Base-by-base conservation (phyloP, 2,329 filamentous ascomycete genomes). In the Paecilomyces fulvus region DNA sequence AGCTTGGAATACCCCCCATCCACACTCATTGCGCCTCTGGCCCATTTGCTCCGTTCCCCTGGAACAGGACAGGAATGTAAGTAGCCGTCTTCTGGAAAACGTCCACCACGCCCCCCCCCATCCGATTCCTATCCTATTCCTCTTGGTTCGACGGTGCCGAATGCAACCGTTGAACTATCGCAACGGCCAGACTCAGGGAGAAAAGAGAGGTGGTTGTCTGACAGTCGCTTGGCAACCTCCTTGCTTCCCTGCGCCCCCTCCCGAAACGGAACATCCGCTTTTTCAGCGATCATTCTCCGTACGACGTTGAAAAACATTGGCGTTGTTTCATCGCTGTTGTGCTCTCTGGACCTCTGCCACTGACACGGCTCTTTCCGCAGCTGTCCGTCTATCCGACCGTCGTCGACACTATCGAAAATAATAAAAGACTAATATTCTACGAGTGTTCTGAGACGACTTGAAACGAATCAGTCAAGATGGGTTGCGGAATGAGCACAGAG, bases 401-500 rank as follows among this genome's bases (percentile, higher is more conserved):
- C 48, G 21, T 28, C 48, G 25, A 49, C 48, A 23, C 20, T 17
- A 43, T 17, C 14, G 5, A 49, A 28, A 43, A 17, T 21, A 43
- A 25, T 49, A 49, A 49, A 23, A 43, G 37, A 43, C n/a, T 43
- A 17, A 20, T 17, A 8, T n/a, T 49, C 25, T 28, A 49, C 48
- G 48, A 49, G 48, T 49, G 25, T 23, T 21, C 46, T 12, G 48
- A 28, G 20, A 49, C 48, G 48, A 49, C 20, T 25, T 28, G 48
- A 55, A 61, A 61, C 55, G 61, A 56, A 54, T 65, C 75, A 77
- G 80, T 74, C 87, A 91, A 81, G 70, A 99, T 99, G 94, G 94
- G 94, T 86, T 99, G 94, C 77, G 92, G 92, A 79, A 95, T 96
- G 90, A 97, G 92, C 77, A 96, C 94, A 73, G 94, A 97, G 82